Base-by-base conservation (phyloP, 1,139 yeast genomes). In the Pichia sp. region DNA sequence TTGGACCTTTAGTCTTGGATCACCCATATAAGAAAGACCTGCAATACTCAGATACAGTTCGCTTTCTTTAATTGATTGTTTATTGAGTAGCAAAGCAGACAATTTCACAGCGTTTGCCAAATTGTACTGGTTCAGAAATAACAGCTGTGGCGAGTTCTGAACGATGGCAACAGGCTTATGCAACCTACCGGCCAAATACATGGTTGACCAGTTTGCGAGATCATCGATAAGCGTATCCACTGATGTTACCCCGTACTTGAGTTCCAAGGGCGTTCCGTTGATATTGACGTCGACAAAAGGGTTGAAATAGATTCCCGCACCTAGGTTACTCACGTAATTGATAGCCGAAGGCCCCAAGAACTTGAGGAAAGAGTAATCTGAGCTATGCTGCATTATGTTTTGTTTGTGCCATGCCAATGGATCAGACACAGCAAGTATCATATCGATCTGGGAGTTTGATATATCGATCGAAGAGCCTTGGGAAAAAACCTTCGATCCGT, bases 271-370 rank as follows among this genome's bases (percentile, higher is more conserved):
- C 3, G 45, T 49, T 3, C 53, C 49, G 11, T 55, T 40, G 1
- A 54, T 15, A 51, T 79, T 76, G 57, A 92, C 75, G 47, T 79
- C 77, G 4, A 88, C 89, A 70, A 80, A 93, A 3, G 99, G 98
- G 67, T 93, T 95, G 74, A 90, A 93, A 69, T 92, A 95, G 5
- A 93, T 85, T 3, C 97, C 97, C 0, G 95, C 93, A 1, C 97
- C 97, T n/a, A 81, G 64, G 47, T 80, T 79, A 65, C 87, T 93
- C 16, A 89, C 76, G 49, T 67, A 68, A 10, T 87, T 76, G 1
- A 92, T 77, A 0, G 78, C 71, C 8, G 79, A 72, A 1, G 89
- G 74, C 0, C 96, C 95, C 8, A 85, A 74, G 51, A 69, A 71
- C 56, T 80, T 78, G 54, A 90, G 66, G 13, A 80, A 74, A 2